A percentile compares a stretch with the other conserved stretches of the same genome.
These are phyloP conservation scores for Entonaema liquescens DNA, from an alignment of 495 filamentous ascomycete species.

Conservation along the genomic window DNA sequence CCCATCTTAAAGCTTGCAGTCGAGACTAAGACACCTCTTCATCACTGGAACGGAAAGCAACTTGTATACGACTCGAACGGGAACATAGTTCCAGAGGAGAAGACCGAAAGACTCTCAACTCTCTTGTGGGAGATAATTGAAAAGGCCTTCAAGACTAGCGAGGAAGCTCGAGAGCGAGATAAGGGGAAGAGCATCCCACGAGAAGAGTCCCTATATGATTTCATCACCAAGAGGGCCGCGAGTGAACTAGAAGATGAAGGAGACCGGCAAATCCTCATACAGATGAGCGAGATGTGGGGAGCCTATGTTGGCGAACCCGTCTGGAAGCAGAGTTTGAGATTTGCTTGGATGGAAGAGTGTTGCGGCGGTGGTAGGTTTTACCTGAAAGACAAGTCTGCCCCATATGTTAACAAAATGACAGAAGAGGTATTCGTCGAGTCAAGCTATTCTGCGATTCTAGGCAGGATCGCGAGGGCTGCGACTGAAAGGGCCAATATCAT, in stretches of 20 bases:
- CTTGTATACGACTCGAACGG: conserved; percentile 66
- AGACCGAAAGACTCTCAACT: conserved; percentile 61
- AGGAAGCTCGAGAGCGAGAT: conserved; percentile 50
- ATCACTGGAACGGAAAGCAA: conserved; percentile 63
- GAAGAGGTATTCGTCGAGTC: conserved; percentile 77
- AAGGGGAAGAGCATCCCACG: conserved; percentile 61
- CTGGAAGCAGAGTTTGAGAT: conserved; percentile 73
- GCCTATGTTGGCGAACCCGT: conserved; percentile 74
- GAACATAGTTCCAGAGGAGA: conserved; percentile 55
- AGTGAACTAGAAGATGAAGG: conserved; percentile 30
- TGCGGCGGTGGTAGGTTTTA: conserved; percentile 71
- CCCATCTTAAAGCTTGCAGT: conserved; percentile 66
- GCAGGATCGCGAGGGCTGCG: conserved; percentile 62
- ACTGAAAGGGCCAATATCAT: conserved; percentile 62
- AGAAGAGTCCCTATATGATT: conserved; percentile 70
- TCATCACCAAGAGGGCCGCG: conserved; percentile 59
- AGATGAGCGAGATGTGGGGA: conserved; percentile 73
- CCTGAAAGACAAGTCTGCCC: background rate
- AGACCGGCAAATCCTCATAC: conserved; percentile 45
- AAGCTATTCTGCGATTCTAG: conserved; percentile 71
- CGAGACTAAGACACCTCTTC: conserved; percentile 54
- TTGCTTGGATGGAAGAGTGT: conserved; percentile 78
- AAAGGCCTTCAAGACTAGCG: conserved; percentile 74
- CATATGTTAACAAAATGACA: conserved; percentile 8
- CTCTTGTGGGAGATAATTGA: conserved; percentile 73